These are phyloP conservation scores for Dictyostelium firmibasis DNA, from an alignment of 78 protist genomes.

Conservation along the genomic window DNA sequence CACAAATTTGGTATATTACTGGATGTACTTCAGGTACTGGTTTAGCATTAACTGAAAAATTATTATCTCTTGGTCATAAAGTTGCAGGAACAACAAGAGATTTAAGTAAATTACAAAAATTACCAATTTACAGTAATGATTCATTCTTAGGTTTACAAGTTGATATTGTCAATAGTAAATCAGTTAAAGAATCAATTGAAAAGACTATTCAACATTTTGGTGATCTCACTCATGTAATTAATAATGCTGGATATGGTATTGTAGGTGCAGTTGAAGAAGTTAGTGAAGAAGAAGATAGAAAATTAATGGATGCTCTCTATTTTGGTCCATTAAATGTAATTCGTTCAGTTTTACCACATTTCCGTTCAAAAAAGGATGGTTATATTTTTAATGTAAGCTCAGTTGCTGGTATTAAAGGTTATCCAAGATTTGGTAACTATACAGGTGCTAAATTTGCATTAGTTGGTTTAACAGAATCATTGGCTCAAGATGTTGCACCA, in stretches of 20 bases:
- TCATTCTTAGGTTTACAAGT: constrained; percentile 9
- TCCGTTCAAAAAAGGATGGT: neutral
- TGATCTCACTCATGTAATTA: neutral
- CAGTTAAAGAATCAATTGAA: constrained; percentile 6
- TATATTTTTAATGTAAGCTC: constrained; percentile 25
- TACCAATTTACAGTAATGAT: neutral
- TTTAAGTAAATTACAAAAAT: neutral
- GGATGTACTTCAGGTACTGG: constrained; percentile 30
- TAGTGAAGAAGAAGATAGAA: neutral
- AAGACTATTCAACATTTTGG: constrained; percentile 23
- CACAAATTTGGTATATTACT: too few relatives aligned
- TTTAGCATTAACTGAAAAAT: neutral
- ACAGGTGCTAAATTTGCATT: constrained; percentile 17
- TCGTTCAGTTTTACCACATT: neutral
- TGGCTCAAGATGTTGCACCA: constrained; percentile 1
- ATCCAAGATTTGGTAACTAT: neutral
- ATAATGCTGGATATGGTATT: neutral
- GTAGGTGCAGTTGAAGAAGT: constrained; percentile 4
- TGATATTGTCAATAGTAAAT: neutral
- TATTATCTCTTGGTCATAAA: neutral
- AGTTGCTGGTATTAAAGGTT: neutral
- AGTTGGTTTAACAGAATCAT: constrained; percentile 15
- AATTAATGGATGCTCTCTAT: neutral
- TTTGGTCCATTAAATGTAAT: constrained; percentile 28
- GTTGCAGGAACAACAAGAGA: constrained; percentile 41